Base-by-base conservation (phyloP, 495 filamentous ascomycete genomes). In the Poronia punctata region DNA sequence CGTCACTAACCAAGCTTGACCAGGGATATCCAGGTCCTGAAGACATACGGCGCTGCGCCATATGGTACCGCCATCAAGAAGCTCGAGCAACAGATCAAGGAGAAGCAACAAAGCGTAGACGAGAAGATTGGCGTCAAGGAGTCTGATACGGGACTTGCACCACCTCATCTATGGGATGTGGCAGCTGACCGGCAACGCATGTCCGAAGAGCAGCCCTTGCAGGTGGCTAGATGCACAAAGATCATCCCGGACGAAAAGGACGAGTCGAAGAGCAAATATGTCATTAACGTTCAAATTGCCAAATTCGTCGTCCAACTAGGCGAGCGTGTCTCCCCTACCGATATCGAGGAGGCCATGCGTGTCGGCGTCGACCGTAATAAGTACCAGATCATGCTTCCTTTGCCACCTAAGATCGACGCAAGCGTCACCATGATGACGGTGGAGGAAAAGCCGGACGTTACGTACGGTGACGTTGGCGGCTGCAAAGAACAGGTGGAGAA, bases 371-470 rank as follows among this genome's bases (percentile, higher is more conserved):
- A 98, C 64, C 79, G 92, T 31, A 95, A 95, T 69, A 97, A 96
- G 70, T 98, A 97, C 63, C 92, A 98, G 68, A 98, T 98, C 51
- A 77, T 97, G 45, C 73, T 98, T 15, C 92, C 92, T 33, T 75
- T 98, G n/a, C 92, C 92, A 17, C 92, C 92, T 8, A 98, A 97
- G 73, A 98, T 98, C 75, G 92, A 98, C 58, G 89, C 92, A 36
- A 92, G 84, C 50, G 92, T 98, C 50, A 98, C 92, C 35, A 98
- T 98, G 92, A 98, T 98, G 92, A 96, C 92, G 11, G 92, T 98
- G 38, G 92, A 98, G 70, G 92, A 98, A 64, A 98, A 98, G 74
- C 92, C 92, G 10, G 92, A 98, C 64, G 92, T 98, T 36, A 98
- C 92, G 46, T 98, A 98, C 58, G 90, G 92, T 47, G 92, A 98